Percentiles rank a stretch among this genome's conserved stretches.
Evolutionary conservation across 2,329 filamentous ascomycete genomes (phyloP).

Genomic region (Xylariales sp.): DNA sequence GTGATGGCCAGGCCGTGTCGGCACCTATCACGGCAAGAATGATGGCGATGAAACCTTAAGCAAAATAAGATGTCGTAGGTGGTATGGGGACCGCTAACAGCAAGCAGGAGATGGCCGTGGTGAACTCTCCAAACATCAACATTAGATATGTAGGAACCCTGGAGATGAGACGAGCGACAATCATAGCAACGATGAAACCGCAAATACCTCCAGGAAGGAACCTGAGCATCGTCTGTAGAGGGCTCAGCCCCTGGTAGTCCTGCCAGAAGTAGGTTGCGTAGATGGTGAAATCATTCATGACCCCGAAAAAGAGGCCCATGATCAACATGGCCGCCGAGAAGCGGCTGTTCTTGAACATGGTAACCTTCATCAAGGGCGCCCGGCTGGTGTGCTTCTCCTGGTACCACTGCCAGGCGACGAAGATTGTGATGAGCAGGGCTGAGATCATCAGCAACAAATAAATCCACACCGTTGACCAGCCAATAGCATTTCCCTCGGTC

Average conservation of each 20-base stretch:
- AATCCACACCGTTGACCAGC: constrained; percentile 62
- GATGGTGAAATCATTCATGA: constrained; percentile 65
- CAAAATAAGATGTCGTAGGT: constrained; percentile 58
- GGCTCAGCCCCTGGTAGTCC: constrained; percentile 56
- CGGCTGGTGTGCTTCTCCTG: constrained; percentile 48
- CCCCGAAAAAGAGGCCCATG: constrained; percentile 62
- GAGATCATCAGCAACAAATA: constrained; percentile 55
- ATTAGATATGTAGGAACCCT: constrained; percentile 55
- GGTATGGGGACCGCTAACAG: constrained; percentile 63
- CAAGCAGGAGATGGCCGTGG: constrained; percentile 50
- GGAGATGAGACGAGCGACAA: constrained; percentile 52
- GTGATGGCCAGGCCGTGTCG: constrained; percentile 61
- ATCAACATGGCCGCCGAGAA: constrained; percentile 62
- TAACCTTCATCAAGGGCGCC: constrained; percentile 62
- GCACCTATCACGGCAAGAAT: constrained; percentile 60
- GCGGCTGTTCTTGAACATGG: constrained; percentile 53
- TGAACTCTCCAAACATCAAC: constrained; percentile 52
- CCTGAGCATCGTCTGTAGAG: constrained; percentile 63
- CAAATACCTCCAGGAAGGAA: constrained; percentile 63
- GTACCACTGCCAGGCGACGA: constrained; percentile 58
- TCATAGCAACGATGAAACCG: constrained; percentile 51
- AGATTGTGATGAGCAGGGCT: constrained; percentile 48
- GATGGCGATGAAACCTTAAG: constrained; percentile 64
- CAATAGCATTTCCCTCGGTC: constrained; percentile 65
- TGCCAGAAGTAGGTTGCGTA: constrained; percentile 70